Base-by-base conservation (phyloP, 306 rosid species). In the Sicyos edulis region DNA sequence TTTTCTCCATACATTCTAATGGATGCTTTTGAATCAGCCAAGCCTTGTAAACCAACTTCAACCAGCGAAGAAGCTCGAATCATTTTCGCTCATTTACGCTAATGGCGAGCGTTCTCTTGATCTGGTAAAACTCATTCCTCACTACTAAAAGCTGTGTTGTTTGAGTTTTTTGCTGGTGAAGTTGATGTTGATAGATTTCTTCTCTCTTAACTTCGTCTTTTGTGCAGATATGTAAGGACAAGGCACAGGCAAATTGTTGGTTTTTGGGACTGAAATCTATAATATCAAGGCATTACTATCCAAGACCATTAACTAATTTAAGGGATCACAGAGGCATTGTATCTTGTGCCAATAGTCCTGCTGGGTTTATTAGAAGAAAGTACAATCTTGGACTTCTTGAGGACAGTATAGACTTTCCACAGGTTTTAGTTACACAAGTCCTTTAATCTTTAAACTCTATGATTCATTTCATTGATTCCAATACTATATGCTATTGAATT, bases 281-380 rank as follows among this genome's bases (percentile, higher is more conserved):
- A 75, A 82, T 84, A 76, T 87, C 88, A 15, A 74, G 83, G 77
- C 80, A 67, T 74, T 84, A 80, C 72, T 70, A 87, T 71, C 82
- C 85, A 5, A 76, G 79, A 75, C 79, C 90, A 44, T 72, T 76
- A 29, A 80, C 74, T 22, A 82, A 84, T 82, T 80, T 81, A 71
- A 79, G 91, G 79, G 85, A 88, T 77, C 86, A 78, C 82, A 86
- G 84, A 78, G 93, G 85, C 54, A 85, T 80, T 47, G 91, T 87
- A 72, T 87, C 93, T 79, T 91, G 97, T 85, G 85, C 80, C 42
- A 91, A 82, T 70, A 91, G 97, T 77, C 96, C 97, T 2, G 90
- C 93, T 34, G 96, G 97, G 47, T 79, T 89, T 72, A 73, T 89
- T 4, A 72, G 96, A 49, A 82, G 97, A 83, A 91, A 87, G 84